These are phyloP conservation scores for Leersia perrieri DNA, from an alignment of 176 grass and related monocot genomes.

Conservation along the genomic window DNA sequence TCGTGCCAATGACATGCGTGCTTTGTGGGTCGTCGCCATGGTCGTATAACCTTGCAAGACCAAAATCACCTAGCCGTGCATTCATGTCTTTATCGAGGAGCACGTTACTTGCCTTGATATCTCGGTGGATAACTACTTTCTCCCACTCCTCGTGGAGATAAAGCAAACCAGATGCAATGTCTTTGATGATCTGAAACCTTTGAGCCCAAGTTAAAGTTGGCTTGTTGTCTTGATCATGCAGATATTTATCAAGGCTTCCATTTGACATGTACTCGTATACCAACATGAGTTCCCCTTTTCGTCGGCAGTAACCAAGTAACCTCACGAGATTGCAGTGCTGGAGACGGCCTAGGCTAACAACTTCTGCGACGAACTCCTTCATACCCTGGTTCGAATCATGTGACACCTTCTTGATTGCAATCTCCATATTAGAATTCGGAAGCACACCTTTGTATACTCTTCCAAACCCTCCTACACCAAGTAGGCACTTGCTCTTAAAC, in stretches of 20 bases:
- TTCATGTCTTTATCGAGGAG: constrained; percentile 46
- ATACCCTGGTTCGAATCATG: constrained; percentile 23
- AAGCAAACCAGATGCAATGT: constrained; percentile 1
- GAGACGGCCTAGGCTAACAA: constrained; percentile 18
- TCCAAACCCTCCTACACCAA: constrained; percentile 25
- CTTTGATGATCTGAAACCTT: constrained; percentile 29
- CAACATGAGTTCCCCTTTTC: neutral
- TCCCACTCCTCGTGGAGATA: constrained; percentile 42
- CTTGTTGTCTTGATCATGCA: neutral
- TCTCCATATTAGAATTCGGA: neutral
- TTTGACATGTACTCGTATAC: neutral
- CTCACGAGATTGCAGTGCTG: constrained; percentile 19
- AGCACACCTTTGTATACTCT: constrained; percentile 21
- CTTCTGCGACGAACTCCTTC: constrained; percentile 21
- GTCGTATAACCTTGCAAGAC: constrained; percentile 40
- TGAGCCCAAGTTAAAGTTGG: neutral
- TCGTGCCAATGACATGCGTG: constrained; percentile 30
- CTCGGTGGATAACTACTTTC: constrained; percentile 54
- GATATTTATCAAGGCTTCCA: neutral
- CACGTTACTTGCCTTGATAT: constrained; percentile 73
- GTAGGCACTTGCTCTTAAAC: constrained; percentile 5
- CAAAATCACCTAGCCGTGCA: constrained; percentile 35
- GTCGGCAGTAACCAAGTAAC: constrained; percentile 24
- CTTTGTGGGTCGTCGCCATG: constrained; percentile 28
- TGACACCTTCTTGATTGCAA: constrained; percentile 20